These are phyloP conservation scores for Galium porrigens DNA, from an alignment of 305 asterid species.

Conservation along the genomic window DNA sequence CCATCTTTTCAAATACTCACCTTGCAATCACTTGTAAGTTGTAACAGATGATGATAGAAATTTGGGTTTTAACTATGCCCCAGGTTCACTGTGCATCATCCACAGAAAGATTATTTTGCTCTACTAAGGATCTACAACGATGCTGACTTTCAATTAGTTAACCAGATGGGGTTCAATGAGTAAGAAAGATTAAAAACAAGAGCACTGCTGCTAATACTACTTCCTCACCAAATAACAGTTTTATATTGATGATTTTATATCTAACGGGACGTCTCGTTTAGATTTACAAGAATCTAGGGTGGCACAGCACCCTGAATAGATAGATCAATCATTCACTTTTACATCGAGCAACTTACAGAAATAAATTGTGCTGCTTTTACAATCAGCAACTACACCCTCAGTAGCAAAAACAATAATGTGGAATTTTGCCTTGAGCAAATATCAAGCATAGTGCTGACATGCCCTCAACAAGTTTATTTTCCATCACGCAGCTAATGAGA, in stretches of 20 bases:
- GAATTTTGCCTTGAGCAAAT: neutral
- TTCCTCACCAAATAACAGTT: neutral
- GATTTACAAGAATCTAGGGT: neutral
- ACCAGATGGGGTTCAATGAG: too few species aligned
- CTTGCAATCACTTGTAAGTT: too few species aligned
- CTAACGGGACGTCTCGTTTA: neutral
- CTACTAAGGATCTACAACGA: too few species aligned
- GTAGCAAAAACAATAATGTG: neutral
- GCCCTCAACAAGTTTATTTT: neutral
- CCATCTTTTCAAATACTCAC: too few species aligned
- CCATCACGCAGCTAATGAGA: slow-evolving; percentile 36
- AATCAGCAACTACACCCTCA: neutral
- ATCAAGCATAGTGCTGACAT: neutral
- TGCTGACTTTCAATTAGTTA: too few species aligned
- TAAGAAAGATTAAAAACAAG: too few species aligned
- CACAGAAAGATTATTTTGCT: too few species aligned
- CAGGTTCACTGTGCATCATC: too few species aligned
- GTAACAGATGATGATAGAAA: too few species aligned
- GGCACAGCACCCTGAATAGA: neutral
- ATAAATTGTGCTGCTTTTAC: neutral
- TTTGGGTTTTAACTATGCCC: too few species aligned
- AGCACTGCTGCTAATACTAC: neutral
- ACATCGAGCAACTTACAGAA: neutral
- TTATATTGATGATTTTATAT: neutral
- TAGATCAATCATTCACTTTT: neutral